Base-by-base conservation (phyloP, 495 filamentous ascomycete genomes). In the Friedmanniomyces endolithicus region DNA sequence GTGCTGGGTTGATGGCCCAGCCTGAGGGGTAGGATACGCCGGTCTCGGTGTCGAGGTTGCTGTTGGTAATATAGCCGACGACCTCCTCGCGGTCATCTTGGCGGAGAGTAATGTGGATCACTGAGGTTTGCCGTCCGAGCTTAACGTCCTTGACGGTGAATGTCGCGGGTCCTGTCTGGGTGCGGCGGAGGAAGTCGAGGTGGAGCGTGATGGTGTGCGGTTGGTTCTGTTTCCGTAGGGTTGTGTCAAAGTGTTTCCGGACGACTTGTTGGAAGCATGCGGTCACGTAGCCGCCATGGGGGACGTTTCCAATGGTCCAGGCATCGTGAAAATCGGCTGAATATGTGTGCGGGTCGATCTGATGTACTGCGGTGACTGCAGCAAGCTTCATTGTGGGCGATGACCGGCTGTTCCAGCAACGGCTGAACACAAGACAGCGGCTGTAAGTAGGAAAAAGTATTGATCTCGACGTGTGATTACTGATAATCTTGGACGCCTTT, bases 221-320 rank as follows among this genome's bases (percentile, higher is more conserved):
- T 69, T 85, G 82, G 60, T 79, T 74, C 46, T 78, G 77, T 0
- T 68, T 67, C 33, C 74, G 62, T 51, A 87, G 80, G 11, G 82
- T 79, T 25, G 78, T 81, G 40, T 62, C 64, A 70, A 86, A 87
- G 67, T 90, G 85, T 14, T 69, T 72, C 1, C 67, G 65, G 8
- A 80, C 79, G 20, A 84, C 76, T 16, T 71, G 68, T 60, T 87
- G 75, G 55, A 94, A 67, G 51, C 79, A 66, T 4, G 82, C 72
- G 19, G 82, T 82, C 11, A 85, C 80, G 62, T 84, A 90, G 45
- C 88, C 88, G 55, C 87, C 88, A 62, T 95, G 86, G 19, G 87
- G 87, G 6, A 95, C 88, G 87, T 63, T 52, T 45, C 86, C 86
- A 58, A 89, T 87, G 57, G 77, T 84, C 78, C 80, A 90, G 17